Evolutionary conservation across 1,284 basidiomycete species (phyloP), one percentile per base, ranked within the genome.

Genomic region (Hypsizygus ulmarius): DNA sequence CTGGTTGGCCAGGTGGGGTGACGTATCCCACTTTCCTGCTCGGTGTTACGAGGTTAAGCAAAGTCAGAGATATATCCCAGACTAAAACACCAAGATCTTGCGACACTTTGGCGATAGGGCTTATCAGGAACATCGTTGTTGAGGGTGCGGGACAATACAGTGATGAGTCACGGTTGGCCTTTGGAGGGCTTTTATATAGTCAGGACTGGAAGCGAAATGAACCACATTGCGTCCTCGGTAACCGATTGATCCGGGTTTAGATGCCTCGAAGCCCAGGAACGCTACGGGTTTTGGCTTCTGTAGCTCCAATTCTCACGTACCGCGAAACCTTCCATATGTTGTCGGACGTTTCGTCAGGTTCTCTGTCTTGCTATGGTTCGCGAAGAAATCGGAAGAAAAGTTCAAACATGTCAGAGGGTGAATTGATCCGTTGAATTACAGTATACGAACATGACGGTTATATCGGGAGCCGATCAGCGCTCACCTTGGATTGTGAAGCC

Each of bases 31-130:
- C 59, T 28, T 72, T 71, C 2, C 69, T 69, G 30, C 72, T 78
- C 1, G 77, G 78, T 0, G 69, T 64, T 35, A 87, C 52, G 6
- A 79, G 48, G 58, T 90, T 90, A 54, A 69, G 55, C 0, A 86
- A 12, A 9, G 75, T 71, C 43, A 87, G 70, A 3, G 66, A 53
- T 28, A 73, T 47, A 56, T 90, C 87, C 76, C 77, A 82, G n/a
- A 61, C 51, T 32, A 77, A 57, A 32, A 81, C 54, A n/a, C 56
- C 56, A 2, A 65, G 40, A 43, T 64, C 59, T 35, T 64, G 65
- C 29, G 74, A 50, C 3, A 60, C 42, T 16, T 65, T 64, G 12
- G 59, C 62, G 33, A 70, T 58, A 34, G 63, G 61, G 11, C 60
- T 60, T 39, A 65, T 51, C 32, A 64, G 57, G 51, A 56, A 70